Conservation (phyloP, 768 basidiomycete species). For the Lentinus tigrinus region DNA sequence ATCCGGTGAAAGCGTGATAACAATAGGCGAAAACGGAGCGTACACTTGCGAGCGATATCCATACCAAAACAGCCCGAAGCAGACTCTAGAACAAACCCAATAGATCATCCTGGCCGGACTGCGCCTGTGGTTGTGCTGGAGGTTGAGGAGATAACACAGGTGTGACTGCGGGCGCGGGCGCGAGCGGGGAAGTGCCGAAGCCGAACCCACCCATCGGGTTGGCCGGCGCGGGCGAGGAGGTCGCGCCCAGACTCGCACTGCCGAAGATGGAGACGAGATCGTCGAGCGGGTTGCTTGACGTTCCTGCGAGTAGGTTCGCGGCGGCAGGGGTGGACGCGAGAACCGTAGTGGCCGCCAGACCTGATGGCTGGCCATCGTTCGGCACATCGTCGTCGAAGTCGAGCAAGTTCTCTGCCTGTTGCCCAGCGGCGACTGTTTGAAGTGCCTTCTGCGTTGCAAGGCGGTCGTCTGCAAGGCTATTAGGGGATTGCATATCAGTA, state of each 20-base stretch:
- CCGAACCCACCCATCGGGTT: slow-evolving; percentile 27
- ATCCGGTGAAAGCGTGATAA: slow-evolving; percentile 1
- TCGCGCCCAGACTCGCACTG: slow-evolving; percentile 35
- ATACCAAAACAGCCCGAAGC: not conserved
- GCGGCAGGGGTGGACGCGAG: slow-evolving; percentile 71
- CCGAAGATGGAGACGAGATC: slow-evolving; percentile 94
- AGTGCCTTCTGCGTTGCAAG: slow-evolving; percentile 77
- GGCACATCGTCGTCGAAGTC: slow-evolving; percentile 80
- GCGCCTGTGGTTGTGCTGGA: slow-evolving; percentile 23
- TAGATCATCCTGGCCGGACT: slow-evolving; percentile 48
- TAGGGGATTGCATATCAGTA: not conserved
- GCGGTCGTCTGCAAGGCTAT: slow-evolving; percentile 65
- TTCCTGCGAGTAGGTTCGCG: slow-evolving; percentile 71
- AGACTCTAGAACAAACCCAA: slow-evolving; percentile 50
- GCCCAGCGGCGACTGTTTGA: slow-evolving; percentile 88
- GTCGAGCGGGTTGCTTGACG: slow-evolving; percentile 86
- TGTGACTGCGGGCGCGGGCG: slow-evolving; percentile 19
- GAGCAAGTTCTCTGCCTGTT: slow-evolving; percentile 91
- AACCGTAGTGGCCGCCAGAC: slow-evolving; percentile 75
- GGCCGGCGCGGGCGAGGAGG: slow-evolving; percentile 10
- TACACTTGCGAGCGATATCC: slow-evolving; percentile 8
- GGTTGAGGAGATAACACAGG: slow-evolving; percentile 17
- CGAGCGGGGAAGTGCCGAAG: slow-evolving; percentile 27
- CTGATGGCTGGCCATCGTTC: slow-evolving; percentile 60
- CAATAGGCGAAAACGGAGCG: slow-evolving; percentile 11